A percentile compares a stretch with the other conserved stretches of the same genome.
phyloP scores from a whole-genome alignment of 2,329 filamentous ascomycete species.

The Metarhizium brunneum region DNA sequence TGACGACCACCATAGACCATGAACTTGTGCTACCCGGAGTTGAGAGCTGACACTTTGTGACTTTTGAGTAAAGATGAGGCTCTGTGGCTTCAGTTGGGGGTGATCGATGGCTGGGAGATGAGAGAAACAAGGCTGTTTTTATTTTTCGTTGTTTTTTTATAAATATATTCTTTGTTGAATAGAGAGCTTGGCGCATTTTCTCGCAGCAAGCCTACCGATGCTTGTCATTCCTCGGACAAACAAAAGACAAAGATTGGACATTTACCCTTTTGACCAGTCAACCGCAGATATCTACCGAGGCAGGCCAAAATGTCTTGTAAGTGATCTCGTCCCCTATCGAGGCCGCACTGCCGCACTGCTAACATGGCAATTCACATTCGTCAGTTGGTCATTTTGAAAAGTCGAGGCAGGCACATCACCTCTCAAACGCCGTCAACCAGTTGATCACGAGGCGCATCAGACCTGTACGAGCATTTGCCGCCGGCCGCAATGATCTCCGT shows the following conservation, averaged over 20 bases:
- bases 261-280: no score
- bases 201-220: no score
- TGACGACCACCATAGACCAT: not conserved
- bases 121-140: no score
- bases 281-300: not conserved
- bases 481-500: not conserved
- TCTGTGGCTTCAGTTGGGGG: not conserved
- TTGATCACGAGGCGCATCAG: not conserved
- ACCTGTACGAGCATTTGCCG: not conserved
- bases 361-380: not conserved
- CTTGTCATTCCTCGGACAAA: no score
- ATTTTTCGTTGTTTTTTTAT: no score
- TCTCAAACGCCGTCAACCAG: not conserved
- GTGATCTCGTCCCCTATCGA: not conserved
- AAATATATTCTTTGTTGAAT: no score
- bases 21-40: not conserved
- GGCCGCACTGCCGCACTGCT: not conserved
- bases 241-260: no score
- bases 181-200: no score
- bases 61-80: not conserved
- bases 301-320: not conserved
- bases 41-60: not conserved
- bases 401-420: not conserved
- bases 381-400: not conserved
- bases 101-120: no score